These are phyloP conservation scores for Ophiostoma sp. DNA, from an alignment of 2,329 filamentous ascomycete genomes.

Conservation along the genomic window DNA sequence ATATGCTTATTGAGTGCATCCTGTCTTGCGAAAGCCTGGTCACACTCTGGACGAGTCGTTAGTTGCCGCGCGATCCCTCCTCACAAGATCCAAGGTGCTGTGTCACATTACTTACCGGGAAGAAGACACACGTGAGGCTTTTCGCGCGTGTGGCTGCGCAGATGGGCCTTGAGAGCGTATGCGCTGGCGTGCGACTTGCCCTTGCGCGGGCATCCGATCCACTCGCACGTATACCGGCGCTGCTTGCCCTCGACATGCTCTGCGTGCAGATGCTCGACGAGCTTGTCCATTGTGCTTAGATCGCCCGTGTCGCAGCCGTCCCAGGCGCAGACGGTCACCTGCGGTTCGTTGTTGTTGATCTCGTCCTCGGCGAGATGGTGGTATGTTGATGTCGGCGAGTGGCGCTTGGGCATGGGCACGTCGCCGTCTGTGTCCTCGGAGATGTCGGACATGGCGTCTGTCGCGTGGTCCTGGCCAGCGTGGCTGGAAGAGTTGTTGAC, in stretches of 20 bases:
- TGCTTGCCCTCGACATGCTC: conserved; percentile 89
- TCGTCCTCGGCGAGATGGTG: conserved; percentile 63
- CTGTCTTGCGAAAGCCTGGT: conserved; percentile 90
- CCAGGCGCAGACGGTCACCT: conserved; percentile 74
- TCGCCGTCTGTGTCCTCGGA: conserved; percentile 89
- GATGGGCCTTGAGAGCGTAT: conserved; percentile 92
- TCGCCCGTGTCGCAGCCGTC: conserved; percentile 67
- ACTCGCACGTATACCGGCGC: conserved; percentile 98
- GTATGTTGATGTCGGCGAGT: conserved; percentile 2
- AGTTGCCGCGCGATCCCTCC: conserved; percentile 20
- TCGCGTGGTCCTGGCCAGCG: conserved; percentile 31
- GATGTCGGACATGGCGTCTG: conserved; percentile 62
- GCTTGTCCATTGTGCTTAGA: conserved; percentile 70
- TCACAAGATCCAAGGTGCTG: conserved; percentile 3
- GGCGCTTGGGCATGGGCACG: conserved; percentile 45
- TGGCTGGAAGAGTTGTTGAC: background rate
- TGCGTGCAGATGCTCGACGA: conserved; percentile 81
- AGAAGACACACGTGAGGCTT: conserved; percentile 97
- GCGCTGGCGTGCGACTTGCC: conserved; percentile 89
- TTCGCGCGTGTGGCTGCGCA: conserved; percentile 95
- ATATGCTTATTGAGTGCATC: conserved; percentile 97
- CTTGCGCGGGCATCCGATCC: conserved; percentile 83
- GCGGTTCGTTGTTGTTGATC: conserved; percentile 69
- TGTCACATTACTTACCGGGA: conserved; percentile 58
- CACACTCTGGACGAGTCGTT: conserved; percentile 65